These are phyloP conservation scores for Mycena leptocephala DNA, from an alignment of 768 basidiomycete species.

Conservation along the genomic window DNA sequence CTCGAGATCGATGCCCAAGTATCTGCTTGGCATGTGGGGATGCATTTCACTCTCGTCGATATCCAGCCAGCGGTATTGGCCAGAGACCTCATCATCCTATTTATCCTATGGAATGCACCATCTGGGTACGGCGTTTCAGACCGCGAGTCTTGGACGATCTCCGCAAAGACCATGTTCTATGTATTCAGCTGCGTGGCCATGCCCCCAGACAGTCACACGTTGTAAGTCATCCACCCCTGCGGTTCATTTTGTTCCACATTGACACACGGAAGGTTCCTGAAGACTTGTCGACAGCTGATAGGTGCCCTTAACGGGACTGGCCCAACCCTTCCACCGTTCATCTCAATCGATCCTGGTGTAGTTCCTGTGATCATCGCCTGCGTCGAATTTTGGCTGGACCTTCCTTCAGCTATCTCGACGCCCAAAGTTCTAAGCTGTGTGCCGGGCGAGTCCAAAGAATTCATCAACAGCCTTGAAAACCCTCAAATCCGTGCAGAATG, in stretches of 20 bases:
- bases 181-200: not conserved
- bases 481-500: too few relatives aligned
- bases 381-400: slow-evolving; percentile 1
- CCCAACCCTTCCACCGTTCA: not conserved
- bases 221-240: not conserved
- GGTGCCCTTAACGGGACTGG: not conserved
- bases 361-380: too few relatives aligned
- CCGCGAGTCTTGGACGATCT: not conserved
- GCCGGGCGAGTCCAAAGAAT: not conserved
- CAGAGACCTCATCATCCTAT: not conserved
- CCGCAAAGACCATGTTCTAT: slow-evolving; percentile 8
- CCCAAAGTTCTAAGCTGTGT: not conserved
- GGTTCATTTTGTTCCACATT: not conserved
- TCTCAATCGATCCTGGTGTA: not conserved
- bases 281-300: not conserved
- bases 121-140: not conserved
- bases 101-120: not conserved
- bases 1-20: not conserved
- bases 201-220: slow-evolving; percentile 2
- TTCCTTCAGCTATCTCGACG: not conserved
- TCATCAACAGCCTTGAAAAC: not conserved
- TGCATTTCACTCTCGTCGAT: slow-evolving; percentile 8
- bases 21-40: not conserved
- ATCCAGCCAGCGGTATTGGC: slow-evolving; percentile 4
- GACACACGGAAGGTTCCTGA: not conserved